These are phyloP conservation scores for Pholiota conissans DNA, from an alignment of 768 basidiomycete genomes.

Conservation along the genomic window DNA sequence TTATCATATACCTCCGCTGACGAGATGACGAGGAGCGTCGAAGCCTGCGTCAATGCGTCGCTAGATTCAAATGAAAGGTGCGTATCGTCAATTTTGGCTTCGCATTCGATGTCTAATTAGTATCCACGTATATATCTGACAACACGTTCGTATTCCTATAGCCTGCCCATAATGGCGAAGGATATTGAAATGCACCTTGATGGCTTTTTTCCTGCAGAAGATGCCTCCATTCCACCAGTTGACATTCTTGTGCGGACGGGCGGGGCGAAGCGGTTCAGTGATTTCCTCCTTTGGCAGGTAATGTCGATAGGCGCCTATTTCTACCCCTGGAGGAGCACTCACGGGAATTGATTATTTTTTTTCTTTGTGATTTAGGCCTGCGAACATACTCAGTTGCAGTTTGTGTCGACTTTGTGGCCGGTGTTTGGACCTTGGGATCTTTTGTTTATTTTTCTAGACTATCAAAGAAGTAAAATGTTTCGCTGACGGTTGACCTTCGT, in stretches of 20 bases:
- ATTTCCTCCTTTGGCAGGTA: slow-evolving; percentile 6
- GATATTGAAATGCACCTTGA: not conserved
- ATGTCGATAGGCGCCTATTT: not conserved
- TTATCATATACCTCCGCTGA: not conserved
- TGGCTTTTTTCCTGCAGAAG: not conserved
- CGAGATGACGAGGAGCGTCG: not conserved
- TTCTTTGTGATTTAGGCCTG: not conserved
- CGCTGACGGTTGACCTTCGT: too few relatives aligned
- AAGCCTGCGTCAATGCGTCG: not conserved
- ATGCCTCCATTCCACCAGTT: not conserved
- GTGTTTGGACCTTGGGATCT: not conserved
- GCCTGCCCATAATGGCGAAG: not conserved
- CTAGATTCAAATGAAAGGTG: not conserved
- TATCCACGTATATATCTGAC: not conserved
- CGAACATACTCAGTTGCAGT: not conserved
- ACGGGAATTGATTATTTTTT: too few relatives aligned
- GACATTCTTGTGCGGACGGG: not conserved
- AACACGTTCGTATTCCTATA: not conserved
- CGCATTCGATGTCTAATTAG: not conserved
- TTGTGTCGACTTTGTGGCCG: not conserved
- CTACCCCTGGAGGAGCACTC: too few relatives aligned
- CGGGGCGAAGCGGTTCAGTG: not conserved
- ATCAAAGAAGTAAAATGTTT: not conserved
- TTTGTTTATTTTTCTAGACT: not conserved
- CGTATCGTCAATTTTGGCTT: not conserved